phyloP scores from a whole-genome alignment of 352 stramenopile genomes.

The Aphanomyces astaci region DNA sequence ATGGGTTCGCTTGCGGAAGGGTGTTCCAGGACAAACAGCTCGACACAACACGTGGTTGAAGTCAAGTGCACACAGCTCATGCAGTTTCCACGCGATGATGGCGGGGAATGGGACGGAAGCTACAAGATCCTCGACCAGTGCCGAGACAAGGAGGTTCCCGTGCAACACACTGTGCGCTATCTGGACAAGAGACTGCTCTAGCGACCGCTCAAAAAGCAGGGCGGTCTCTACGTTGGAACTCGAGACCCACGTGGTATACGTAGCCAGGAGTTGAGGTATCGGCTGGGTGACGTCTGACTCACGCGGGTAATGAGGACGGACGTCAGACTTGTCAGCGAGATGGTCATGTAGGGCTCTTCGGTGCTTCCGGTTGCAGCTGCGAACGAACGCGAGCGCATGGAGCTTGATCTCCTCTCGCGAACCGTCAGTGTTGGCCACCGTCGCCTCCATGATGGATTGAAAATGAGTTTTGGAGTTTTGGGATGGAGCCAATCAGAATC shows the following conservation, averaged over 20 bases:
- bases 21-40: neutral
- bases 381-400: neutral
- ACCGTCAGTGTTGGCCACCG: no score
- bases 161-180: neutral
- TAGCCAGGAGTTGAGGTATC: neutral
- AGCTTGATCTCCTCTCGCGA: neutral
- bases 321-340: neutral
- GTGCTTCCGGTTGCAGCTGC: neutral
- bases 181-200: neutral
- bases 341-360: neutral
- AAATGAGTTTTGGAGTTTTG: no score
- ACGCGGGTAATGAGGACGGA: neutral
- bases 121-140: neutral
- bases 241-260: neutral
- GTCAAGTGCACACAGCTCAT: neutral
- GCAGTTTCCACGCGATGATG: slow-evolving; percentile 1
- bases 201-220: neutral
- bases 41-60: neutral
- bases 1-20: neutral
- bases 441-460: no score
- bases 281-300: neutral
- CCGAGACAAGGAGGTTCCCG: neutral
- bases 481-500: no score
- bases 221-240: neutral
- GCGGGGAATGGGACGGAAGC: neutral